Evolutionary conservation across 345 rosid species (phyloP), one percentile per base, ranked within the genome.

Genomic region (Pugionium dolabratum): DNA sequence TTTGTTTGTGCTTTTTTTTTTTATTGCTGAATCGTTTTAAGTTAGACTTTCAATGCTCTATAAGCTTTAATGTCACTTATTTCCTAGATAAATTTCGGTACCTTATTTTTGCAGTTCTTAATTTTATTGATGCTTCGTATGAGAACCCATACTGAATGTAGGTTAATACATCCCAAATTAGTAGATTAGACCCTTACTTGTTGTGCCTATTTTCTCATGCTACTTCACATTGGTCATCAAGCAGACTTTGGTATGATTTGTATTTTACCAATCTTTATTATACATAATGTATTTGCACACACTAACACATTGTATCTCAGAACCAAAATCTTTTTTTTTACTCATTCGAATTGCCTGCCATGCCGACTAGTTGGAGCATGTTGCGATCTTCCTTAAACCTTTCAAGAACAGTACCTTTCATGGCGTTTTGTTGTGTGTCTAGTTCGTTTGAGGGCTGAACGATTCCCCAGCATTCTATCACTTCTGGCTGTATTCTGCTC

Each of bases 401-500:
- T 9, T 93, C 96, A 31, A 86, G 52, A 9, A 86, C 80, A 0
- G 90, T 78, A 34, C 90, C 86, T 78, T 52, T 83, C 10, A 63
- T 37, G 2, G 67, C 81, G 39, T 79, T 84, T 0, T 71, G 75
- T 53, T 69, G 80, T 33, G 82, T 82, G 44, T 79, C 80, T 48
- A 70, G 78, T 54, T 62, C 75, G 54, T 75, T 43, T 6, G 74
- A 48, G 32, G 69, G 43, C 27, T 76, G 83, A 35, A 82, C 74
- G 48, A 87, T 66, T 50, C 91, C 96, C 98, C 98, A 93, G 72
- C 96, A 87, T 81, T 93, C 98, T 9, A 90, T 82, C 30, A 84
- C 87, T 54, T 88, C 88, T 11, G 98, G 96, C 32, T 62, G 64
- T 31, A 88, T 80, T 59, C 42, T 18, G 18, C 18, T 18, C 18